Conservation (phyloP, 257 asterid species). For the Anisodus tanguticus region DNA sequence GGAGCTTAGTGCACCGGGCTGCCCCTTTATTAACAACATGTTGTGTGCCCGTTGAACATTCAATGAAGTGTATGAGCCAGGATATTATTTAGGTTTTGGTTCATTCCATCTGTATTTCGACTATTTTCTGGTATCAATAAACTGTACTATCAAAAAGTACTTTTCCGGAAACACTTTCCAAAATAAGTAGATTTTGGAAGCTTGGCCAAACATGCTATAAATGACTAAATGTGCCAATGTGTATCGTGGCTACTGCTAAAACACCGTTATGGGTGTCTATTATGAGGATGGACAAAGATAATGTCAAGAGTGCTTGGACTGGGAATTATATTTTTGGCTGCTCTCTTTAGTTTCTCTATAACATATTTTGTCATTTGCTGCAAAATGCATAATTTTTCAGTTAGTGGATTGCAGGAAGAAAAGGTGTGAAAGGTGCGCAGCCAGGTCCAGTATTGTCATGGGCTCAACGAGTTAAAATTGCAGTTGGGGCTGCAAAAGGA, state of each 20-base stretch:
- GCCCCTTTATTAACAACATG: background rate
- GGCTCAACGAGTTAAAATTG: conserved; percentile 87
- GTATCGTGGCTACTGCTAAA: background rate
- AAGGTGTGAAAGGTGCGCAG: conserved; percentile 94
- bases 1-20: too few species aligned
- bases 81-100: background rate
- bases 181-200: too few species aligned
- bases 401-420: conserved; percentile 55
- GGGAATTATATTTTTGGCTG: background rate
- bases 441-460: conserved; percentile 93
- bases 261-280: background rate
- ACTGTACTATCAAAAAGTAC: too few species aligned
- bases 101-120: conserved; percentile 2
- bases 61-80: background rate
- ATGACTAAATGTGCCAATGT: background rate
- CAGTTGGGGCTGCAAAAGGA: conserved; percentile 90
- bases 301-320: background rate
- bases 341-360: background rate
- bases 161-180: too few species aligned
- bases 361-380: background rate
- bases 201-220: too few species aligned
- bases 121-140: background rate
- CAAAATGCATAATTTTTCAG: background rate
- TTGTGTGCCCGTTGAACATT: background rate
- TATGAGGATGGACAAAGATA: conserved; percentile 6